Evolutionary conservation across 2,329 filamentous ascomycete genomes (phyloP).

Genomic region (Phyllosticta citriasiana): DNA sequence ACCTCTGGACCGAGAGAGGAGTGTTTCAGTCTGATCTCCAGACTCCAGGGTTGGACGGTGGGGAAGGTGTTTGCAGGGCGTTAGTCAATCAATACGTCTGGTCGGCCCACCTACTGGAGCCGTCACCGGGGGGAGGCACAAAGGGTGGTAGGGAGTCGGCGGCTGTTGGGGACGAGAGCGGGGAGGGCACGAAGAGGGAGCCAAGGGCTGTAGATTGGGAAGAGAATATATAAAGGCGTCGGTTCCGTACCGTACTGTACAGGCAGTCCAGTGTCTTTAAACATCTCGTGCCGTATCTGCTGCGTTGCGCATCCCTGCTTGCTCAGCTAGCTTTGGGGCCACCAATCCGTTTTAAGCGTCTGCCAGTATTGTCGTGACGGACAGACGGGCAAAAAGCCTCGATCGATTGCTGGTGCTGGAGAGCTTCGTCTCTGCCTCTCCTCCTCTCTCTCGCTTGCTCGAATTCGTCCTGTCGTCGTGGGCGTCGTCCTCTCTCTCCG

Average conservation of each 20-base stretch:
- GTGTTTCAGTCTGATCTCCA: not conserved
- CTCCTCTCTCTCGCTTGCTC: not conserved
- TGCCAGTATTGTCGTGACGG: slow-evolving; percentile 7
- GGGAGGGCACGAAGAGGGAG: not conserved
- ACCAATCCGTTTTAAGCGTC: slow-evolving; percentile 8
- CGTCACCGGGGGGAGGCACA: not conserved
- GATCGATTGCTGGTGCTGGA: slow-evolving; percentile 1
- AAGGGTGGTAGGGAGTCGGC: not conserved
- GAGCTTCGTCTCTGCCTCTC: not conserved
- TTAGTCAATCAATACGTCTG: not conserved
- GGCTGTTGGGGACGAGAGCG: not conserved
- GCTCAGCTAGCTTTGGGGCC: slow-evolving; percentile 5
- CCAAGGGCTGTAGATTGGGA: not conserved
- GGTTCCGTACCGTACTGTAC: not conserved
- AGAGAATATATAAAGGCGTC: not conserved
- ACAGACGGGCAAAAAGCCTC: slow-evolving; percentile 4
- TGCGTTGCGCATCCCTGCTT: slow-evolving; percentile 7
- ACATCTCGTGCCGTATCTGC: slow-evolving; percentile 1
- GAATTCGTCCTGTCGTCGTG: not conserved
- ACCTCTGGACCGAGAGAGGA: not conserved
- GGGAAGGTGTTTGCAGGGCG: not conserved
- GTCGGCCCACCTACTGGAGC: not conserved
- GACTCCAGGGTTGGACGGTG: not conserved
- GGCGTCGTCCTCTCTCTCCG: not conserved
- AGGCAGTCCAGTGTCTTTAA: not conserved